Base-by-base conservation (phyloP, 2,329 filamentous ascomycete genomes). In the Ophiocordyceps unilateralis region DNA sequence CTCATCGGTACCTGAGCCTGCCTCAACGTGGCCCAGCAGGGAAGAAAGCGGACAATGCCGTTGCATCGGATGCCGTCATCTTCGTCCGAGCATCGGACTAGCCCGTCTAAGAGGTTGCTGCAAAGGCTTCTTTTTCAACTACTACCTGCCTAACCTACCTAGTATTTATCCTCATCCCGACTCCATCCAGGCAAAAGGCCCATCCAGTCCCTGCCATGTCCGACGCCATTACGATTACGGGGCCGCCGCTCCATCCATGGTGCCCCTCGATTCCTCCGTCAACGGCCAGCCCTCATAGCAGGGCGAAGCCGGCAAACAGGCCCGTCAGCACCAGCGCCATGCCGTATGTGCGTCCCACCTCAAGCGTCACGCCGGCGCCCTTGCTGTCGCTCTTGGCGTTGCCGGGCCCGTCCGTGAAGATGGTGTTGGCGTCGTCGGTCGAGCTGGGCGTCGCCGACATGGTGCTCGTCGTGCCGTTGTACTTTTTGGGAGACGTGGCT, bases 401-500 rank as follows among this genome's bases (percentile, higher is more conserved):
- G 36, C 53, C 52, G 15, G 54, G 47, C 15, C 41, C 37, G 15
- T 58, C 62, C 15, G 57, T 56, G 52, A 58, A 71, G 41, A 71
- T 59, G 39, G 58, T 56, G 26, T 57, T 56, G 6, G 55, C 50
- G 21, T 57, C 52, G 19, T 58, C 54, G 1, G 59, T 58, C 37
- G 65, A 53, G 12, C 62, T 56, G 5, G 64, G 56, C 10, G 19
- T 5, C 14, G 4, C 15, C 36, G 36, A 36, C 32, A 19, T 28
- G 8, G 67, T 56, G 17, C 65, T 62, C 8, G 67, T 60, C 7
- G 72, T 73, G 5, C 58, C 52, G 61, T 84, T 86, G 58, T 66
- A 60, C 44, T 66, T 67, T 37, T 60, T 72, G 14, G 83, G 83
- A 55, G 72, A 64, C 51, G 68, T 68, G 32, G 83, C 83, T 57